Percentiles rank a stretch among this genome's conserved stretches.
These are phyloP conservation scores for Erodium texanum DNA, from an alignment of 441 rosid genomes.

Conservation along the genomic window DNA sequence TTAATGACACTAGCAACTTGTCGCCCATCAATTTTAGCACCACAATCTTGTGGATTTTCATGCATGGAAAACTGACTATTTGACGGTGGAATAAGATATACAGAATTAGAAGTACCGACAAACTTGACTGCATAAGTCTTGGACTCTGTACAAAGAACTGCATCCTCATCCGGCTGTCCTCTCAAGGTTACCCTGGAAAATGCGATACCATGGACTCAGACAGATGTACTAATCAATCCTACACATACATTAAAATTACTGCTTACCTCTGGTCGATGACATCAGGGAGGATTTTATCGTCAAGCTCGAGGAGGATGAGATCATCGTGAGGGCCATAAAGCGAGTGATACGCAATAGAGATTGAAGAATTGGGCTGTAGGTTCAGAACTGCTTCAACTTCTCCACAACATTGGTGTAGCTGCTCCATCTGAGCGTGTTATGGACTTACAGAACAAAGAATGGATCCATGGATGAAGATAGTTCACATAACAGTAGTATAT, in stretches of 20 bases:
- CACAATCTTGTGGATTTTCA: conserved; percentile 23
- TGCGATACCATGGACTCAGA: not conserved
- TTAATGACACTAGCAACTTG: conserved; percentile 41
- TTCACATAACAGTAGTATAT: not conserved
- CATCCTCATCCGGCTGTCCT: conserved; percentile 77
- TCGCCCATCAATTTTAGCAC: conserved; percentile 11
- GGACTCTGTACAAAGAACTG: conserved; percentile 73
- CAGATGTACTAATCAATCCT: not conserved
- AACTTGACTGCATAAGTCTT: conserved; percentile 73
- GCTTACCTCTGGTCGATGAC: conserved; percentile 50
- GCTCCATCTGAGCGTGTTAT: not conserved
- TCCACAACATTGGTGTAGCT: not conserved
- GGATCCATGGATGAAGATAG: no score
- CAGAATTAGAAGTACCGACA: conserved; percentile 77
- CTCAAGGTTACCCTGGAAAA: conserved; percentile 55
- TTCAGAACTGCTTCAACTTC: conserved; percentile 37
- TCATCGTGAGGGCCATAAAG: conserved; percentile 60
- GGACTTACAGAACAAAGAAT: no score
- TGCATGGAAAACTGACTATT: conserved; percentile 14
- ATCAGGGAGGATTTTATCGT: conserved; percentile 53
- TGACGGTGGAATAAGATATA: conserved; percentile 61
- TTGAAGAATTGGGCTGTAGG: conserved; percentile 39
- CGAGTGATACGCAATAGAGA: conserved; percentile 56
- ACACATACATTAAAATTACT: not conserved
- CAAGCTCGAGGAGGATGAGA: conserved; percentile 64